phyloP scores from a whole-genome alignment of 1,284 basidiomycete species.

The Fistulinella staudtii region DNA sequence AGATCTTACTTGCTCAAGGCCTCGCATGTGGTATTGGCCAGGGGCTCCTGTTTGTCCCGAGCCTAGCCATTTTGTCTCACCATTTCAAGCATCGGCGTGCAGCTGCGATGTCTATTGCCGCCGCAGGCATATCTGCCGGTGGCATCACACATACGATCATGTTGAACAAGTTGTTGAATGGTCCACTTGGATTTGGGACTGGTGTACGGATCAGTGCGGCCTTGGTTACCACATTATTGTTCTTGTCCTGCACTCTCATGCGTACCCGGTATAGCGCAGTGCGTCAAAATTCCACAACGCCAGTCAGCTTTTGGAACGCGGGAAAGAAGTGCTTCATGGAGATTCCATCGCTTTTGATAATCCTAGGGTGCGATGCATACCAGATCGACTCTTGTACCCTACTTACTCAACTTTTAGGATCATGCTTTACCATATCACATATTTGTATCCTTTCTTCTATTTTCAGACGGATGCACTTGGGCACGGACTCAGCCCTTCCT shows the following conservation, averaged over 20 bases:
- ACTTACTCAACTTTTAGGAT: conserved; percentile 11
- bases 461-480: conserved; percentile 28
- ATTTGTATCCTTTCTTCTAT: conserved; percentile 29
- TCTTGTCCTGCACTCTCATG: conserved; percentile 27
- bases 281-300: not conserved
- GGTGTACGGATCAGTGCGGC: conserved; percentile 32
- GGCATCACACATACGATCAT: conserved; percentile 35
- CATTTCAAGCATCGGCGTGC: conserved; percentile 32
- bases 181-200: conserved; percentile 21
- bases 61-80: conserved; percentile 35
- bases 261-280: conserved; percentile 22
- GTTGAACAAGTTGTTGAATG: conserved; percentile 38
- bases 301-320: conserved; percentile 16
- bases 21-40: conserved; percentile 31
- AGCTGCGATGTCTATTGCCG: conserved; percentile 30
- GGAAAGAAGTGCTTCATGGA: conserved; percentile 24
- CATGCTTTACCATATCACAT: conserved; percentile 19
- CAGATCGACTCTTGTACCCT: conserved; percentile 26
- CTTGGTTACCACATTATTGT: conserved; percentile 24
- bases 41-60: conserved; percentile 33
- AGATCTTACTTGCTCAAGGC: conserved; percentile 37
- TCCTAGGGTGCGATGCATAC: conserved; percentile 21
- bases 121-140: conserved; percentile 32
- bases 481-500: conserved; percentile 22
- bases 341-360: conserved; percentile 22